Evolutionary conservation across 306 rosid species (phyloP).

Genomic region (Myrica gale): DNA sequence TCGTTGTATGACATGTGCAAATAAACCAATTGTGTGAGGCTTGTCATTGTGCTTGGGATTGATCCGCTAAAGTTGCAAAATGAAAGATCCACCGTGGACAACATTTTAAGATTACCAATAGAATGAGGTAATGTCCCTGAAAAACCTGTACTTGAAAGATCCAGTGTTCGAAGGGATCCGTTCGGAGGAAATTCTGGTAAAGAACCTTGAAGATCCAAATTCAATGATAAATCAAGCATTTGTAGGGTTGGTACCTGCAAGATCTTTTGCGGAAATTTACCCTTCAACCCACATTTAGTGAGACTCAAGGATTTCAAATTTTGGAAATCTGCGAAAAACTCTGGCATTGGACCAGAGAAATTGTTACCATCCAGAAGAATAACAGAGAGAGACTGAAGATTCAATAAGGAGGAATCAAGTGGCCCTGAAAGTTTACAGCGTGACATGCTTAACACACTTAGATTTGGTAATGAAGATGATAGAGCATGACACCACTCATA

Average conservation of each 20-base stretch:
- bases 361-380: not conserved
- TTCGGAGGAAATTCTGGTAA: constrained; percentile 4
- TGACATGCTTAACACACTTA: too few relatives aligned
- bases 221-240: constrained; percentile 2
- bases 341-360: constrained; percentile 8
- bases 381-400: too few relatives aligned
- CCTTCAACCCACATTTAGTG: not conserved
- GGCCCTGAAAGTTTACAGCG: too few relatives aligned
- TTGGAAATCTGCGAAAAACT: not conserved
- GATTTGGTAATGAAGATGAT: not conserved
- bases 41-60: not conserved
- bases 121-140: not conserved
- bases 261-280: not conserved
- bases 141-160: not conserved
- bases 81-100: constrained; percentile 1
- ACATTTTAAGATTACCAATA: not conserved
- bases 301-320: not conserved
- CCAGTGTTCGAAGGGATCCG: constrained; percentile 7
- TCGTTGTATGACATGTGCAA: not conserved
- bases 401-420: too few relatives aligned
- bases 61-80: not conserved
- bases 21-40: not conserved
- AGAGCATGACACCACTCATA: not conserved
- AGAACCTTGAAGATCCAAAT: constrained; percentile 7
- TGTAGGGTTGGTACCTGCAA: constrained; percentile 1